Evolutionary conservation across 495 filamentous ascomycete species (phyloP).

Genomic region (Neurospora sp.): DNA sequence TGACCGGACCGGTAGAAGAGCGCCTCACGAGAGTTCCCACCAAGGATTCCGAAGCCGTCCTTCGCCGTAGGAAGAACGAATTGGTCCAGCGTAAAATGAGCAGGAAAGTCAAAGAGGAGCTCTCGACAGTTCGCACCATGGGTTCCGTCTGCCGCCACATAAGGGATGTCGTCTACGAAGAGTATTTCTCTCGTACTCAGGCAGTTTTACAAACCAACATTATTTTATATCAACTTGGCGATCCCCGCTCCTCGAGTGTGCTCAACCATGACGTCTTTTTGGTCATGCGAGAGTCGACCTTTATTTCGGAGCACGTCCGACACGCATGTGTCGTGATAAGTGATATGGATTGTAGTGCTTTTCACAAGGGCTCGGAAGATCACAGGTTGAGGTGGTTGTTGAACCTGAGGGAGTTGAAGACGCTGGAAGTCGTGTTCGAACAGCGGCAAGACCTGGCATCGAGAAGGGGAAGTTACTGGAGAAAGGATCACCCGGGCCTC

Average conservation of each 20-base stretch:
- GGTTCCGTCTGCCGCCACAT: neutral
- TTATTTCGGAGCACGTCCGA: neutral
- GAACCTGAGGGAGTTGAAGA: neutral
- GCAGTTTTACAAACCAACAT: neutral
- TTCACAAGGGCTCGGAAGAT: neutral
- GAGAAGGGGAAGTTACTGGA: rapidly evolving
- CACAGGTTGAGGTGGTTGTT: neutral
- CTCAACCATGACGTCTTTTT: too few species aligned
- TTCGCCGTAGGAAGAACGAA: neutral
- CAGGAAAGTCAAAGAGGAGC: neutral
- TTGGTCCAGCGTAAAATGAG: neutral
- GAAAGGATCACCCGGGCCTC: neutral
- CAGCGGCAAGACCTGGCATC: neutral
- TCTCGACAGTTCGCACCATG: neutral
- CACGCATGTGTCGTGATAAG: neutral
- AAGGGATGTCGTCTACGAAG: neutral
- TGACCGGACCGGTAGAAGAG: neutral
- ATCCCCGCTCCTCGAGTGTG: too few species aligned
- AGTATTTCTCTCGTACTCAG: neutral
- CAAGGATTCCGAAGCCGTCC: neutral
- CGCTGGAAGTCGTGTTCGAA: neutral
- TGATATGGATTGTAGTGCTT: neutral
- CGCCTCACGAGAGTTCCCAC: neutral
- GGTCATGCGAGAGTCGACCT: too few species aligned
- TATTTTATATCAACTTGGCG: too few species aligned